These are phyloP conservation scores for Penicillium psychrofluorescens DNA, from an alignment of 495 filamentous ascomycete genomes.

Conservation along the genomic window DNA sequence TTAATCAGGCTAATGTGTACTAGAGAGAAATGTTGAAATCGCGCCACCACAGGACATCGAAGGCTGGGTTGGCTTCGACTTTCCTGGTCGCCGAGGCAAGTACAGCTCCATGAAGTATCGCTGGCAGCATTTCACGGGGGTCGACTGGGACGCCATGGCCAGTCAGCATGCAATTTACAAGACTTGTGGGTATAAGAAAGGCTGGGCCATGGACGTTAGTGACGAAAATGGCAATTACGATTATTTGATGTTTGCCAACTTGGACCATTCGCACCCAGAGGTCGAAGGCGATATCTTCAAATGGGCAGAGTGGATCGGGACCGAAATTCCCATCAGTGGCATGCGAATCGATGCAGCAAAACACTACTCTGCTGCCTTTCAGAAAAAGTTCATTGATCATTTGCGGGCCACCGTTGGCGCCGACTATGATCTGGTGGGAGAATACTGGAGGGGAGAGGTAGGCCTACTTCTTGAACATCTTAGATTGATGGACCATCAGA, in stretches of 20 bases:
- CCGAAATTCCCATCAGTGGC: slow-evolving; percentile 51
- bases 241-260: slow-evolving; percentile 60
- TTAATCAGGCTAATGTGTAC: not conserved
- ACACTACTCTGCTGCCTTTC: slow-evolving; percentile 61
- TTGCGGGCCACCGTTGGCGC: slow-evolving; percentile 41
- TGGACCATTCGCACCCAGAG: slow-evolving; percentile 62
- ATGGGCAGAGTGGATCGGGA: slow-evolving; percentile 62
- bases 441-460: slow-evolving; percentile 62
- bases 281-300: slow-evolving; percentile 54
- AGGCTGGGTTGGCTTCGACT: slow-evolving; percentile 63
- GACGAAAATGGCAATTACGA: slow-evolving; percentile 66
- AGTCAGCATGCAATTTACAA: slow-evolving; percentile 59
- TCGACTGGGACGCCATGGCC: slow-evolving; percentile 57
- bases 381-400: slow-evolving; percentile 49
- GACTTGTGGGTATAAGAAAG: slow-evolving; percentile 54
- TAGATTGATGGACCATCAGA: slow-evolving; percentile 48
- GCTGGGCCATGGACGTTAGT: slow-evolving; percentile 60
- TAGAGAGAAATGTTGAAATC: slow-evolving; percentile 50
- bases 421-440: slow-evolving; percentile 62
- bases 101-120: slow-evolving; percentile 59
- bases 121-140: slow-evolving; percentile 65
- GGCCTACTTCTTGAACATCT: slow-evolving; percentile 50
- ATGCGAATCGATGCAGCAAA: slow-evolving; percentile 71
- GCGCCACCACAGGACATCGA: slow-evolving; percentile 55
- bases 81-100: slow-evolving; percentile 49